A percentile compares a stretch with the other conserved stretches of the same genome.
phyloP scores from a whole-genome alignment of 441 rosid species.

The Manihot esculenta region DNA sequence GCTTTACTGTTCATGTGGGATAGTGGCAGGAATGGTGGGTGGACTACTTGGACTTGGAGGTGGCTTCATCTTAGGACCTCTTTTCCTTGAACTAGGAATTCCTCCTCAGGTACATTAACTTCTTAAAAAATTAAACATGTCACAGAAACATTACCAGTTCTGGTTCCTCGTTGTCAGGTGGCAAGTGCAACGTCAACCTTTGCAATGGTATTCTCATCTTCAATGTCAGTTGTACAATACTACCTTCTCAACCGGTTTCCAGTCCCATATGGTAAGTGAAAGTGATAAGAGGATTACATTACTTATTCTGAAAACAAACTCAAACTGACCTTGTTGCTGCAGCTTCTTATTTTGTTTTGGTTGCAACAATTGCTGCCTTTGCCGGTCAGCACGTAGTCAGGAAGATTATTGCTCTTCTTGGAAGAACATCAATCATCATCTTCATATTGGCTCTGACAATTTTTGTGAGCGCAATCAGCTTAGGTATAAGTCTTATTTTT shows the following conservation, averaged over 20 bases:
- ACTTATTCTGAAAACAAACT: no score
- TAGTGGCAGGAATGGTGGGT: conserved; percentile 58
- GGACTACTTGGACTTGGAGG: conserved; percentile 75
- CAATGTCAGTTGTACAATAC: conserved; percentile 65
- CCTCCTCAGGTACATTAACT: conserved; percentile 57
- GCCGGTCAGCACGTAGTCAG: conserved; percentile 56
- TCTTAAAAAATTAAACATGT: not conserved
- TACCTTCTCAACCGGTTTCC: conserved; percentile 63
- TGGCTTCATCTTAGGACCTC: conserved; percentile 69
- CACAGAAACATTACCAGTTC: no score
- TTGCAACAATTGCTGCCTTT: conserved; percentile 55
- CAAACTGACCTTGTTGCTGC: conserved; percentile 8
- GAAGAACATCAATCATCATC: conserved; percentile 62
- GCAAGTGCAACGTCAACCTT: conserved; percentile 70
- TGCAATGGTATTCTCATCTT: conserved; percentile 59
- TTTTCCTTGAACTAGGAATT: conserved; percentile 62
- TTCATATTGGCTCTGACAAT: conserved; percentile 61
- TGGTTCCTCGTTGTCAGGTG: conserved; percentile 32
- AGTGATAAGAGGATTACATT: not conserved
- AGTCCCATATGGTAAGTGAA: conserved; percentile 40
- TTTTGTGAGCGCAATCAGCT: conserved; percentile 55
- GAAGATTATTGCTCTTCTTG: conserved; percentile 42
- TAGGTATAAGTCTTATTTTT: conserved; percentile 34
- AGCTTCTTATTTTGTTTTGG: conserved; percentile 48
- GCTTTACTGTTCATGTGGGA: conserved; percentile 44